phyloP scores from a whole-genome alignment of 805 yeast genomes.

The Grigorovia jiainica region DNA sequence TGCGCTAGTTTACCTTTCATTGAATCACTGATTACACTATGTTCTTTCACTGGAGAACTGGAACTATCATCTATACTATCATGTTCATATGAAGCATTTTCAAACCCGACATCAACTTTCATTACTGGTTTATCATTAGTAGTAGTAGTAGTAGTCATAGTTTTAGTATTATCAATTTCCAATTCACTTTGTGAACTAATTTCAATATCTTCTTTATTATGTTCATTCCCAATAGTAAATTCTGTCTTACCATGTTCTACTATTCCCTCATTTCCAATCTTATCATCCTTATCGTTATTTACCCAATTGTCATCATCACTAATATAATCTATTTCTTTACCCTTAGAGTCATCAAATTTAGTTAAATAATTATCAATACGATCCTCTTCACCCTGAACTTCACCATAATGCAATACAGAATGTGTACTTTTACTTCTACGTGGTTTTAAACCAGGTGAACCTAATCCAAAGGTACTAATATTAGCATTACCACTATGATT shows the following conservation, averaged over 20 bases:
- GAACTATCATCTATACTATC: background rate
- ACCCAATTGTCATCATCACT: slow-evolving; percentile 30
- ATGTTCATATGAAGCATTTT: background rate
- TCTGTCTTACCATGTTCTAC: slow-evolving; percentile 2
- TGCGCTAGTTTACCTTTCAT: background rate
- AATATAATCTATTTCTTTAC: slow-evolving; percentile 33
- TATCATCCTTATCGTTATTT: too few species aligned
- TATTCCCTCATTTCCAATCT: slow-evolving; percentile 3
- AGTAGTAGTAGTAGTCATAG: too few species aligned
- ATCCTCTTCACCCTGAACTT: slow-evolving; percentile 7
- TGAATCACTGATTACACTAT: background rate
- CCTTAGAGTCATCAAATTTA: slow-evolving; percentile 11
- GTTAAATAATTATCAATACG: slow-evolving; percentile 18
- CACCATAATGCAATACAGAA: slow-evolving; percentile 20
- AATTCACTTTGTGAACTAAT: too few species aligned
- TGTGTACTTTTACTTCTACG: slow-evolving; percentile 23
- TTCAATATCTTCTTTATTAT: background rate
- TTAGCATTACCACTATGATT: slow-evolving; percentile 2
- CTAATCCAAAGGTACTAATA: slow-evolving; percentile 6
- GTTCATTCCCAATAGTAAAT: slow-evolving; percentile 4
- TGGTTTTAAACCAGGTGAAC: slow-evolving; percentile 20
- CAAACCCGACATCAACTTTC: background rate
- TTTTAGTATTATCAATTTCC: too few species aligned
- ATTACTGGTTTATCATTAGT: too few species aligned
- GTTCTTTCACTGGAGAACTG: background rate